A percentile compares a stretch with the other conserved stretches of the same genome.
Conservation (phyloP, 2,329 filamentous ascomycete species). For the Botrytis medusae region DNA sequence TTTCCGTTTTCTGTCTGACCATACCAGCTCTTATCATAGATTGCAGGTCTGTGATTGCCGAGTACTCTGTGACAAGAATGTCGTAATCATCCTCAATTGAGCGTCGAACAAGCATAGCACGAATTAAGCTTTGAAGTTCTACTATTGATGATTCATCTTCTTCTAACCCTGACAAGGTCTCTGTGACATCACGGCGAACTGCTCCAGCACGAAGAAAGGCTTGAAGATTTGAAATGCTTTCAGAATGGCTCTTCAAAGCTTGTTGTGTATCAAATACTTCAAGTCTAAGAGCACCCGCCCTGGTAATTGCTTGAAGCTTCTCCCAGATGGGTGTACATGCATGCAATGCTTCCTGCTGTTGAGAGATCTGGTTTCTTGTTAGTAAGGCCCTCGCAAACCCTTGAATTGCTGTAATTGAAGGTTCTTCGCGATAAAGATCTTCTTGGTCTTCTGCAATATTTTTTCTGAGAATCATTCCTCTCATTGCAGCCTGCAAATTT, state of each 20-base stretch:
- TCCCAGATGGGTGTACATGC: slow-evolving; percentile 52
- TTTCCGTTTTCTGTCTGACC: slow-evolving; percentile 58
- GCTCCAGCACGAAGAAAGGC: slow-evolving; percentile 50
- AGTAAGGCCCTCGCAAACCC: slow-evolving; percentile 61
- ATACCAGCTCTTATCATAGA: slow-evolving; percentile 64
- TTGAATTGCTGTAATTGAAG: slow-evolving; percentile 58
- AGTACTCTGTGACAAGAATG: slow-evolving; percentile 57
- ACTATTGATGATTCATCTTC: slow-evolving; percentile 49
- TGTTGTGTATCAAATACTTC: slow-evolving; percentile 47
- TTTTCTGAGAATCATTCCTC: slow-evolving; percentile 51
- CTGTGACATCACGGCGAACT: slow-evolving; percentile 51
- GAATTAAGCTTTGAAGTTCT: slow-evolving; percentile 57
- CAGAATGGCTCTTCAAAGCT: slow-evolving; percentile 53
- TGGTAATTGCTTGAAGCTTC: slow-evolving; percentile 44
- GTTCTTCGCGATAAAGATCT: slow-evolving; percentile 52
- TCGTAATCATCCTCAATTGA: slow-evolving; percentile 51
- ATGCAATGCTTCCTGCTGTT: slow-evolving; percentile 52
- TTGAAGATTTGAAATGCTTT: slow-evolving; percentile 38
- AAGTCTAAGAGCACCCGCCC: slow-evolving; percentile 50
- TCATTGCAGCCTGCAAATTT: slow-evolving; percentile 43
- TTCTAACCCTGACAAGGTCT: slow-evolving; percentile 50
- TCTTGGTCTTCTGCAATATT: slow-evolving; percentile 54
- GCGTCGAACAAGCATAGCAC: slow-evolving; percentile 61
- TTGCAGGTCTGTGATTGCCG: slow-evolving; percentile 63
- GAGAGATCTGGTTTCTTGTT: slow-evolving; percentile 54